Percentiles rank a stretch among this genome's conserved stretches.
Evolutionary conservation across 2,329 filamentous ascomycete species (phyloP).

Genomic region (Penicillium hesseltinei): DNA sequence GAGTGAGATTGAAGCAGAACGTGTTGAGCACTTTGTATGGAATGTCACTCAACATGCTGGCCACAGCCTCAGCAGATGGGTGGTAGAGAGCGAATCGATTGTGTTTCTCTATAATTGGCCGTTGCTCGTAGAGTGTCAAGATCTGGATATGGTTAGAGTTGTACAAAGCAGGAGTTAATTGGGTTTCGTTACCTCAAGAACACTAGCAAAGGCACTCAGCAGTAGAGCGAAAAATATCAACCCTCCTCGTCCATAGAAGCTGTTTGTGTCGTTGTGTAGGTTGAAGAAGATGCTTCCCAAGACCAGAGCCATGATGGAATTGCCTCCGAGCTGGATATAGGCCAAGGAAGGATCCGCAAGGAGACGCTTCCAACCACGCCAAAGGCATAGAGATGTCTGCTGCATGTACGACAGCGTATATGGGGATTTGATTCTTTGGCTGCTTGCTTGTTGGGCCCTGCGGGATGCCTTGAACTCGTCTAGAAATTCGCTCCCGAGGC

Average conservation of each 20-base stretch:
- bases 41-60: conserved; percentile 36
- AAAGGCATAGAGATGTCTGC: conserved; percentile 73
- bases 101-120: no score
- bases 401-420: conserved; percentile 74
- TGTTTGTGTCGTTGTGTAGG: conserved; percentile 58
- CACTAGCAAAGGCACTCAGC: conserved; percentile 75
- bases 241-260: conserved; percentile 73
- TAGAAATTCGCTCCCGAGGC: conserved; percentile 36
- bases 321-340: conserved; percentile 61
- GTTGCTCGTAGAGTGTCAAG: no score
- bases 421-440: conserved; percentile 64
- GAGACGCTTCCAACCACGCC: conserved; percentile 73
- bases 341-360: conserved; percentile 71
- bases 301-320: conserved; percentile 70
- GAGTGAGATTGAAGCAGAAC: conserved; percentile 69
- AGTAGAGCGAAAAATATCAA: conserved; percentile 81
- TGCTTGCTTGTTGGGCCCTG: conserved; percentile 37
- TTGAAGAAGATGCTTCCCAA: conserved; percentile 78
- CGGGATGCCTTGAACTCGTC: conserved; percentile 36
- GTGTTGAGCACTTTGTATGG: conserved; percentile 75
- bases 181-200: conserved; percentile 59
- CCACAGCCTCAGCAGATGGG: not conserved
- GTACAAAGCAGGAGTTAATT: conserved; percentile 20
- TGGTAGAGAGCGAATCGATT: no score
- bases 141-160: conserved; percentile 1